Conservation (phyloP, 148 eudicot genomes). For the Linanthus parryae region DNA sequence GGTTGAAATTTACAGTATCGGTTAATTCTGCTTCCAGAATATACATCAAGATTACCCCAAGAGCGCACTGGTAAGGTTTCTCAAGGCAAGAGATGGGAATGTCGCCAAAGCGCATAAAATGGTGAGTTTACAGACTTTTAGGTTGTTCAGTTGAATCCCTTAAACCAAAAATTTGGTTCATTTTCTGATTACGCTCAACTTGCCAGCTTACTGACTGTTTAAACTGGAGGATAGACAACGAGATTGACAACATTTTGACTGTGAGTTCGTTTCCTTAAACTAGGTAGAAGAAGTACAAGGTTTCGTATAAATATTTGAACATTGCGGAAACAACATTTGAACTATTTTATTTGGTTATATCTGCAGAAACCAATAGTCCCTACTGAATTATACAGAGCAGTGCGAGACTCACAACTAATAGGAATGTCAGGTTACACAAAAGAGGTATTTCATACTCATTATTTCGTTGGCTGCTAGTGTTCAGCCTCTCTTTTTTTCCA, state of each 20-base stretch:
- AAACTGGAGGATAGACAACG: constrained; percentile 93
- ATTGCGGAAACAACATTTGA: no score
- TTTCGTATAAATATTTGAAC: no score
- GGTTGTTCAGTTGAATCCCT: constrained; percentile 2
- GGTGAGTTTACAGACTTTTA: constrained; percentile 51
- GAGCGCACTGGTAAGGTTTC: constrained; percentile 54
- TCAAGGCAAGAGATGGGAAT: constrained; percentile 88
- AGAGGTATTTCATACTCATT: no score
- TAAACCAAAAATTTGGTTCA: neutral
- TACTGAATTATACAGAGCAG: constrained; percentile 58
- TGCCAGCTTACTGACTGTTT: constrained; percentile 75
- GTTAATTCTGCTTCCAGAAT: no score
- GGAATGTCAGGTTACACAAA: constrained; percentile 90
- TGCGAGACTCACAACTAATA: constrained; percentile 85
- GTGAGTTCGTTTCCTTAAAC: no score
- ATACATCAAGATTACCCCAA: constrained; percentile 64
- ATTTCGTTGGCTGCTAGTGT: no score
- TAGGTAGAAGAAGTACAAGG: no score
- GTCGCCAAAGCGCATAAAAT: constrained; percentile 71
- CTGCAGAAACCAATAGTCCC: constrained; percentile 93
- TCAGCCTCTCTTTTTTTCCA: no score
- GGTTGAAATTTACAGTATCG: no score
- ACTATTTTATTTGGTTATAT: no score
- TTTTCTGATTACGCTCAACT: constrained; percentile 14
- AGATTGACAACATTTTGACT: constrained; percentile 70